These are phyloP conservation scores for Calonectria hongkongensis DNA, from an alignment of 2,329 filamentous ascomycete species.

Conservation along the genomic window DNA sequence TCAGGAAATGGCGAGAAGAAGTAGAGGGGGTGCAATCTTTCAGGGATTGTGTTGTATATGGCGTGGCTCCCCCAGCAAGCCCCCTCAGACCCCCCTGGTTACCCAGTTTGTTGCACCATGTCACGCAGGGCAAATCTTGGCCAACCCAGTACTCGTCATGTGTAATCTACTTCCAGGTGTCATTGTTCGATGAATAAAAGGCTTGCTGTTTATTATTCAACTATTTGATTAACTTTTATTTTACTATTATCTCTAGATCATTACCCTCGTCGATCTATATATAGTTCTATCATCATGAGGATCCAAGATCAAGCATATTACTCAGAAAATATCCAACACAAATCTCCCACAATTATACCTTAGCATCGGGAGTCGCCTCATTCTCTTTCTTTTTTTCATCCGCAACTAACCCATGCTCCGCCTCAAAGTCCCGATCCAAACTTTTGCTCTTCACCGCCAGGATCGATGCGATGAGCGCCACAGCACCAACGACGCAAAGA, in stretches of 20 bases:
- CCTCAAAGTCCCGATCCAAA: slow-evolving; percentile 50
- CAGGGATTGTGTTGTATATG: no score
- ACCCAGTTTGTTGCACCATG: no score
- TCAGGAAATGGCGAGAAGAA: no score
- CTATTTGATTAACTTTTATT: no score
- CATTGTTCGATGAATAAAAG: no score
- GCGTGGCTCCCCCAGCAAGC: no score
- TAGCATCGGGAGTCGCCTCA: slow-evolving; percentile 21
- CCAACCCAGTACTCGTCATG: no score
- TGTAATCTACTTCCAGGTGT: no score
- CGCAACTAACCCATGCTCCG: slow-evolving; percentile 45
- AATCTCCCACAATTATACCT: slow-evolving; percentile 38
- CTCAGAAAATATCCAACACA: neutral
- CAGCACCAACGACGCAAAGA: slow-evolving; percentile 55
- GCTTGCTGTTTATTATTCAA: no score
- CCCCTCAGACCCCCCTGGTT: no score
- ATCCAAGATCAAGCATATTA: neutral
- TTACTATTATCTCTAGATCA: neutral
- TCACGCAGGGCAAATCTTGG: no score
- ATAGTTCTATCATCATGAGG: slow-evolving; percentile 3
- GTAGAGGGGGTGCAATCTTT: no score
- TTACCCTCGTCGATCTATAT: slow-evolving; percentile 6
- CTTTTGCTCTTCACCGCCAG: slow-evolving; percentile 46
- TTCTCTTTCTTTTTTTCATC: slow-evolving; percentile 18
- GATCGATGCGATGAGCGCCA: slow-evolving; percentile 47